Percentiles rank a stretch among this genome's conserved stretches.
phyloP scores from a whole-genome alignment of 805 yeast species.

The Candida berthetii region DNA sequence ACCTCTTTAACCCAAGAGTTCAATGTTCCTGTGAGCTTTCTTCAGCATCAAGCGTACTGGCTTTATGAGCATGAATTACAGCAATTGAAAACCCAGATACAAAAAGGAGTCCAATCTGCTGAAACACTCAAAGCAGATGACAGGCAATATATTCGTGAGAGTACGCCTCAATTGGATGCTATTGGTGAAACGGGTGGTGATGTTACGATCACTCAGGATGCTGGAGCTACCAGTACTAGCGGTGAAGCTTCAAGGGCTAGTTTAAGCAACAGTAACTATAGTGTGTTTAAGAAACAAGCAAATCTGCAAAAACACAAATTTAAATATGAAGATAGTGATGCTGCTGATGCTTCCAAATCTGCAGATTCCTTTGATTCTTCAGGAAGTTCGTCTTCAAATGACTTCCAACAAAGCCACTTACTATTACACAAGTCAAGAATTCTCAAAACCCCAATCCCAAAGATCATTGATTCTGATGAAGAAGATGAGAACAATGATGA shows the following conservation, averaged over 20 bases:
- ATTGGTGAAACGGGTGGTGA: not conserved
- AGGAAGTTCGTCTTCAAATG: too few relatives aligned
- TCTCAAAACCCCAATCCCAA: constrained; percentile 14
- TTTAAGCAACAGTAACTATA: not conserved
- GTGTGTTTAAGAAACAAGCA: not conserved
- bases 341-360: not conserved
- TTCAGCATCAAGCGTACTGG: constrained; percentile 23
- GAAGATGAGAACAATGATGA: constrained; percentile 9
- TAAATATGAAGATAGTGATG: not conserved
- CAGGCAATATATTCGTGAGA: not conserved
- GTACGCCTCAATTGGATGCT: too few relatives aligned
- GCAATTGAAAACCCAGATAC: constrained; percentile 15
- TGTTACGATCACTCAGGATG: not conserved
- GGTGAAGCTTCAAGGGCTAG: not conserved
- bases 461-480: not conserved
- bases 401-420: constrained; percentile 11
- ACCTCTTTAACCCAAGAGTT: constrained; percentile 7
- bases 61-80: constrained; percentile 21
- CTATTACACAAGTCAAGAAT: constrained; percentile 19
- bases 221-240: not conserved
- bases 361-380: not conserved
- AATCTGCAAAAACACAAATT: not conserved
- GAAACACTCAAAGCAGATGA: constrained; percentile 6
- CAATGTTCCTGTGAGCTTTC: constrained; percentile 16
- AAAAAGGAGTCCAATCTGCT: constrained; percentile 11